Conservation (phyloP, 306 rosid genomes). For the Amphicarpaea edgeworthii region DNA sequence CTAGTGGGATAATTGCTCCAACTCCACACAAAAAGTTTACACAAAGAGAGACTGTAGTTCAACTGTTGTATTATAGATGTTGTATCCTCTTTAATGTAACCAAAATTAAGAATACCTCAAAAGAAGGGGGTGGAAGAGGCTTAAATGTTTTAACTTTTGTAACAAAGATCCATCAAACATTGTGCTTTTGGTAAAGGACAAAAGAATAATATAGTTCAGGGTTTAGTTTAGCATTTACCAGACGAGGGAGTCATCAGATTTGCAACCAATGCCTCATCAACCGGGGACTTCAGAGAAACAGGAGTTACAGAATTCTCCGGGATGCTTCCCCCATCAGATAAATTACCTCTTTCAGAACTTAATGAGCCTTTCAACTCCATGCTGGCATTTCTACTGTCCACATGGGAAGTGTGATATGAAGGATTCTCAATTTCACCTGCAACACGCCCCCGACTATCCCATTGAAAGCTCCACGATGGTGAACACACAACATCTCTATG, state of each 20-base stretch:
- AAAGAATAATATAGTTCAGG: background rate
- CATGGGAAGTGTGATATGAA: constrained; percentile 54
- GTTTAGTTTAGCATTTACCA: constrained; percentile 55
- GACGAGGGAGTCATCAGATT: constrained; percentile 75
- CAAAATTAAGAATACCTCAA: constrained; percentile 22
- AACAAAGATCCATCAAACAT: constrained; percentile 7
- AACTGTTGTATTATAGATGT: background rate
- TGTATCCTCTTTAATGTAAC: background rate
- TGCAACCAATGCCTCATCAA: constrained; percentile 57
- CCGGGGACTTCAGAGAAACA: constrained; percentile 65
- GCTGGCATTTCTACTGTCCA: constrained; percentile 68
- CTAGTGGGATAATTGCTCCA: constrained; percentile 8
- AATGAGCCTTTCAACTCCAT: constrained; percentile 77
- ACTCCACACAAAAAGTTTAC: background rate
- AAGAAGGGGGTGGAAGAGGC: background rate
- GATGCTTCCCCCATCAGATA: constrained; percentile 72
- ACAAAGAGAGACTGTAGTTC: constrained; percentile 20
- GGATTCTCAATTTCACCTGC: constrained; percentile 65
- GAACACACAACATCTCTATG: constrained; percentile 61
- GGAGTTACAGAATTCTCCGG: constrained; percentile 73
- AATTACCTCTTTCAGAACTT: constrained; percentile 74
- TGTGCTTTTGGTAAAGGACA: constrained; percentile 5
- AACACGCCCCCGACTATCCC: constrained; percentile 71
- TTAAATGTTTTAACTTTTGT: background rate
- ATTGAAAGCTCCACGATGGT: constrained; percentile 71